Base-by-base conservation (phyloP, 2,329 filamentous ascomycete species). In the Lachnellula occidentalis region DNA sequence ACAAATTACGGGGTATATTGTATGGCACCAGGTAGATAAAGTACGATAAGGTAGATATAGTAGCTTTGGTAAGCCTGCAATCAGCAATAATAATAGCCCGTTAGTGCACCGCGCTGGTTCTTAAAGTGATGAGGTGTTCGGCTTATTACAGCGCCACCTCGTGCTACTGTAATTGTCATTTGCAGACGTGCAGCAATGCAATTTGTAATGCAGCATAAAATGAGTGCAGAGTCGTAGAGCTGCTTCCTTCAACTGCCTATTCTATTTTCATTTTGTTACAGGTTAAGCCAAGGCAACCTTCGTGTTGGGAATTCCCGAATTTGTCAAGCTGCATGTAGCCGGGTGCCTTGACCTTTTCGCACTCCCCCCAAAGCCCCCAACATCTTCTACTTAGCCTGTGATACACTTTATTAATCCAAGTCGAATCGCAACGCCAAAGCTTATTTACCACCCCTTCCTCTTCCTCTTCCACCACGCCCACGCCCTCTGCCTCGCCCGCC, bases 401-500 rank as follows among this genome's bases (percentile, higher is more conserved):
- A 49, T 34, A 19, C 21, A 22, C 12, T 22, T 48, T 7, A 41
- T 47, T 53, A 39, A 52, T 52, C 50, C 48, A 41, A 48, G 37
- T 37, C 45, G 45, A 45, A 49, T 37, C 9, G 17, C 34, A 39
- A 49, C 47, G 34, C n/a, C 17, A 34, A 31, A 46, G 15, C 46
- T 45, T 57, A 46, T 53, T 34, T 68, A 45, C 66, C 55, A 8
- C 74, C 69, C 48, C 74, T 54, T 19, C 64, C 61, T 51, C 66
- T 62, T 1, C 65, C 61, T 53, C 66, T 60, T 7, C 64, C 60
- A 9, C 62, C 48, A 7, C 62, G 58, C 31, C 63, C 53, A 3
- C 74, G 68, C 48, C 76, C 69, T 8, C 76, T 70, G 12, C 77
- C 68, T n/a, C 76, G 59, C 50, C 62, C 57, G 43, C 64, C 60